Evolutionary conservation across 345 rosid genomes (phyloP), one percentile per base, ranked within the genome.

Genomic region (Eucalyptus marginata): DNA sequence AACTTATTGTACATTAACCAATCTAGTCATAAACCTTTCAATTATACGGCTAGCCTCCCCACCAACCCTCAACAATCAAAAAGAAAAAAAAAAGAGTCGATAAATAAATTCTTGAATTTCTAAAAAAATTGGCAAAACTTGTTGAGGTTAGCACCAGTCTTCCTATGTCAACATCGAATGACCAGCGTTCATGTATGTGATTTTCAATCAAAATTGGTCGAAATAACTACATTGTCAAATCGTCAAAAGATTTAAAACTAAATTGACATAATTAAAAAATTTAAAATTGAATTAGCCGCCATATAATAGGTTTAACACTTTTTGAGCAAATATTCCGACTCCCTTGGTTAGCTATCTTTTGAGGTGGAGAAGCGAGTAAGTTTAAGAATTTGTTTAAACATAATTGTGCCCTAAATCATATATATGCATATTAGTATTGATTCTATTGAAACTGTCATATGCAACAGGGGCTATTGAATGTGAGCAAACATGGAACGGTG

Each of bases 401-500:
- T 64, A 14, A 17, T 64, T 64, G 3, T 64, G 40, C 76, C 40
- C 20, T 7, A 64, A n/a, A 14, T 31, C 18, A 13, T 13, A 13
- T 29, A 13, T 1, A 66, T 15, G 43, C 22, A 31, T 4, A 31
- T 4, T 66, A 33, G 25, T 17, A 36, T 71, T 33, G 13, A 33
- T 71, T 71, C 81, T 71, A 8, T 33, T 33, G 44, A 18, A 17
- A 10, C 13, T 71, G 25, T 33, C 44, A 6, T 9, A 8, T 15
- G 50, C 25, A 14, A 86, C 86, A 96, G 99, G 99, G 99, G 20
- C 89, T 96, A 58, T 91, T 97, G 90, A 95, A 89, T 7, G 92
- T 95, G 87, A 95, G 92, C 31, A 86, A 54, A 51, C 92, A 93
- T 36, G 94, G 96, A 29, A 90, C 40, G 49, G 87, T 93, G 71